phyloP scores from a whole-genome alignment of 257 asterid genomes.

The Schizonepeta tenuifolia region DNA sequence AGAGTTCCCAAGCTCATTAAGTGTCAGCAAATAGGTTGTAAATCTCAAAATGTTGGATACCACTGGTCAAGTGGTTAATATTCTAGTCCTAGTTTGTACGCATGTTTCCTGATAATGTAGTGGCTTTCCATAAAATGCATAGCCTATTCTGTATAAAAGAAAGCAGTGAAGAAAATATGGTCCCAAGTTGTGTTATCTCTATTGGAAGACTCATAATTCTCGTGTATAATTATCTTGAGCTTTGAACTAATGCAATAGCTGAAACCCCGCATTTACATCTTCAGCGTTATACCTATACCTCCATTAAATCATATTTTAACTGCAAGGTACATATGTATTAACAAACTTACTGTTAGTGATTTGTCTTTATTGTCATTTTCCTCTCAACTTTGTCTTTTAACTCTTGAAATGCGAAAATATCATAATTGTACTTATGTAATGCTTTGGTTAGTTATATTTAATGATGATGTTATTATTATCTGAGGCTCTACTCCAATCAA shows the following conservation, averaged over 20 bases:
- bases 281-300: not conserved
- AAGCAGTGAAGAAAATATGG: not conserved
- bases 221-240: not conserved
- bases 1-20: not conserved
- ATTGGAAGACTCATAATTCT: not conserved
- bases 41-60: not conserved
- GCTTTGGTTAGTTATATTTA: not conserved
- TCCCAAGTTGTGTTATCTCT: not conserved
- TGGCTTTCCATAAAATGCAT: not conserved
- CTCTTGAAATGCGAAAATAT: not conserved
- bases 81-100: not conserved
- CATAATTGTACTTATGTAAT: not conserved
- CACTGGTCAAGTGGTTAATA: conserved; percentile 11
- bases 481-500: not conserved
- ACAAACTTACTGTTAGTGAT: not conserved
- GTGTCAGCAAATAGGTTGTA: not conserved
- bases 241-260: not conserved
- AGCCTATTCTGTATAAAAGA: not conserved
- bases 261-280: not conserved
- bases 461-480: not conserved
- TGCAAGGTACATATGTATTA: not conserved
- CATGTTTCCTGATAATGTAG: not conserved
- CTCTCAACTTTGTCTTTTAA: not conserved
- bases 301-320: not conserved
- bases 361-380: not conserved